Percentiles rank a stretch among this genome's conserved stretches.
Conservation (phyloP, 2,329 filamentous ascomycete genomes). For the Nigrospora osmanthi region DNA sequence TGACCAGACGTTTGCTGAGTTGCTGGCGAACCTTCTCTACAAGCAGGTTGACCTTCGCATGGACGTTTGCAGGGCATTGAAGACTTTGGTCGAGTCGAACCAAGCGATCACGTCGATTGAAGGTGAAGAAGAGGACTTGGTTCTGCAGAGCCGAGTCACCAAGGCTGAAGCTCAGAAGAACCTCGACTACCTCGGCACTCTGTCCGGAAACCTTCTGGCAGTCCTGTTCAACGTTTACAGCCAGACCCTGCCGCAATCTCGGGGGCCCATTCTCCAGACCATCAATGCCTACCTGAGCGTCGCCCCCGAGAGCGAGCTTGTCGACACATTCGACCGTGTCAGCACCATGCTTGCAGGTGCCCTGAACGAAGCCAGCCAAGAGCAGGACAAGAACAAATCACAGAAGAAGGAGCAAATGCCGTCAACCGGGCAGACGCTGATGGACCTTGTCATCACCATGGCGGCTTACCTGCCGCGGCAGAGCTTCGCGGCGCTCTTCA, state of each 20-base stretch:
- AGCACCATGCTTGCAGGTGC: constrained; percentile 74
- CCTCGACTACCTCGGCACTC: constrained; percentile 68
- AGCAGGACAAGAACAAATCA: constrained; percentile 55
- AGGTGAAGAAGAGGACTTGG: constrained; percentile 57
- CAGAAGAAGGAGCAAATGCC: constrained; percentile 67
- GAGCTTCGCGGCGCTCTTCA: constrained; percentile 79
- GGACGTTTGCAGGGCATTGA: constrained; percentile 79
- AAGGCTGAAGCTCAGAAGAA: constrained; percentile 72
- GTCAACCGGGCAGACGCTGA: constrained; percentile 86
- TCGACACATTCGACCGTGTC: constrained; percentile 82
- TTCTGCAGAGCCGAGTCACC: constrained; percentile 71
- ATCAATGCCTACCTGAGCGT: constrained; percentile 94
- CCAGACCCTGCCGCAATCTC: constrained; percentile 85
- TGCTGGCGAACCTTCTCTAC: constrained; percentile 86
- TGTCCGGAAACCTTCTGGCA: constrained; percentile 82
- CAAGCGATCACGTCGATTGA: constrained; percentile 69
- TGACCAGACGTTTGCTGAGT: constrained; percentile 82
- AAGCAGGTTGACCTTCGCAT: constrained; percentile 81
- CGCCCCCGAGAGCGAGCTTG: constrained; percentile 68
- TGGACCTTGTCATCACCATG: constrained; percentile 95
- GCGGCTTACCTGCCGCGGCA: constrained; percentile 85
- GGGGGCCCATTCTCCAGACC: constrained; percentile 84
- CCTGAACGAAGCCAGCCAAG: constrained; percentile 47
- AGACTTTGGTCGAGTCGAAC: constrained; percentile 86
- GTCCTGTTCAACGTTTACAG: constrained; percentile 99